phyloP scores from a whole-genome alignment of 1,139 yeast species.

The Torulaspora globosa region DNA sequence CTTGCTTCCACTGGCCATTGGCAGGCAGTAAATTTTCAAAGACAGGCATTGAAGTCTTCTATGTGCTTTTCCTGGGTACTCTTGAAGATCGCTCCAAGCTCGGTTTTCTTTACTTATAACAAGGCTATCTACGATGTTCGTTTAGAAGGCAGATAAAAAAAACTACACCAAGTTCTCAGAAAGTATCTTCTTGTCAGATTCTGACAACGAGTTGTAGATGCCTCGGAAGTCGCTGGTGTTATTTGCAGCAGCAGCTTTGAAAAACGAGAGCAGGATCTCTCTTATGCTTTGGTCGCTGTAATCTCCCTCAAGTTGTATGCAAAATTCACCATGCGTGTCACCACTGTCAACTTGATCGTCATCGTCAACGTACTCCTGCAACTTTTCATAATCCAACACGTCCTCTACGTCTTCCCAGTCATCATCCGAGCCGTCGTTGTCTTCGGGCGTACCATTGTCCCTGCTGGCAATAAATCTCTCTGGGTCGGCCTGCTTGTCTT shows the following conservation, averaged over 20 bases:
- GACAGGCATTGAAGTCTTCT: constrained; percentile 16
- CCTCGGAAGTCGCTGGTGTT: constrained; percentile 52
- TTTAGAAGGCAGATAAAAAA: not conserved
- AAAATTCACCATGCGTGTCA: constrained; percentile 14
- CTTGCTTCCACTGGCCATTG: constrained; percentile 74
- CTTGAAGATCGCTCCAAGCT: not conserved
- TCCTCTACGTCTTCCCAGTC: constrained; percentile 86
- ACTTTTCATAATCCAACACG: constrained; percentile 55
- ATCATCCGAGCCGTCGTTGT: constrained; percentile 46
- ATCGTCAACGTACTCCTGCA: constrained; percentile 51
- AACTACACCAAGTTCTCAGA: constrained; percentile 43
- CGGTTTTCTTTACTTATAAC: not conserved
- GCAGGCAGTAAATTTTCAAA: constrained; percentile 61
- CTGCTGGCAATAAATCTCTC: constrained; percentile 32
- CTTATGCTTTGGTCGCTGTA: constrained; percentile 35
- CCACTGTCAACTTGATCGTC: constrained; percentile 27
- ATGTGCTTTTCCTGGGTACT: not conserved
- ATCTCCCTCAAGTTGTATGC: constrained; percentile 28
- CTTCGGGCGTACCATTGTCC: constrained; percentile 26
- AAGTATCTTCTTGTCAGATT: constrained; percentile 54
- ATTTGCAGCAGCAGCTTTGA: constrained; percentile 56
- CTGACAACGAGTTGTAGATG: constrained; percentile 50
- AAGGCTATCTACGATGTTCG: not conserved
- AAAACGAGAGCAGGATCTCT: constrained; percentile 53
- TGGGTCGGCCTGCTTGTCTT: constrained; percentile 44